A percentile compares a stretch with the other conserved stretches of the same genome.
Evolutionary conservation across 2,329 filamentous ascomycete species (phyloP).

Genomic region (Trichocomaceae sp.): DNA sequence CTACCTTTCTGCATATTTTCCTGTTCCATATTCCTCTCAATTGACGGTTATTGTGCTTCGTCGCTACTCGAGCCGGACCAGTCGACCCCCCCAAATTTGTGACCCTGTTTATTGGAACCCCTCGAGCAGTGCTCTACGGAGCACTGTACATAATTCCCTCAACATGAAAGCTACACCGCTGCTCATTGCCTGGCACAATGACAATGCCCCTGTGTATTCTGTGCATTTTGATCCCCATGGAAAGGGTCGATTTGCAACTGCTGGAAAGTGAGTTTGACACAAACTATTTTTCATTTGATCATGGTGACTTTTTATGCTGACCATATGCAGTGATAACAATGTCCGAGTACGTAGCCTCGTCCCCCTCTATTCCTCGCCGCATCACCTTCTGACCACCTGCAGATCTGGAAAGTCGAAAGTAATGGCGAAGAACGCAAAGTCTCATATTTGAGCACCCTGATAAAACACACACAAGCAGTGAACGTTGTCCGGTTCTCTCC

Average conservation of each 20-base stretch:
- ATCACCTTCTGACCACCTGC: constrained; percentile 32
- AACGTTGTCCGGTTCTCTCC: constrained; percentile 97
- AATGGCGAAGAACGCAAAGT: constrained; percentile 82
- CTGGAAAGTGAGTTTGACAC: constrained; percentile 55
- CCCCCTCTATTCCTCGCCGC: constrained; percentile 14
- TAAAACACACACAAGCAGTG: constrained; percentile 92
- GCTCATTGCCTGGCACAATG: constrained; percentile 98
- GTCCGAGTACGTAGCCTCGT: constrained; percentile 62
- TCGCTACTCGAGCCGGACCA: background rate
- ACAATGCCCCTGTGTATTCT: constrained; percentile 94
- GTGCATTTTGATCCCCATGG: constrained; percentile 92
- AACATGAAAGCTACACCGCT: constrained; percentile 92
- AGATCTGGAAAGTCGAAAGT: constrained; percentile 87
- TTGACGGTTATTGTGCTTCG: background rate
- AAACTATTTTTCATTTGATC: background rate
- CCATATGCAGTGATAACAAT: constrained; percentile 64
- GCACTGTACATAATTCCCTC: constrained; percentile 22
- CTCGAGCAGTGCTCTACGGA: constrained; percentile 15
- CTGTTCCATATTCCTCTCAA: background rate
- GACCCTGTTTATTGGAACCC: background rate
- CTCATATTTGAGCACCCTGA: constrained; percentile 82
- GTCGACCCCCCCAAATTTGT: background rate
- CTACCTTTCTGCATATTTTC: background rate
- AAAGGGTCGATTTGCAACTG: constrained; percentile 86
- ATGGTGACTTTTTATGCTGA: constrained; percentile 13